A percentile compares a stretch with the other conserved stretches of the same genome.
phyloP scores from a whole-genome alignment of 2,329 filamentous ascomycete genomes.

The Colletotrichum higginsianum region DNA sequence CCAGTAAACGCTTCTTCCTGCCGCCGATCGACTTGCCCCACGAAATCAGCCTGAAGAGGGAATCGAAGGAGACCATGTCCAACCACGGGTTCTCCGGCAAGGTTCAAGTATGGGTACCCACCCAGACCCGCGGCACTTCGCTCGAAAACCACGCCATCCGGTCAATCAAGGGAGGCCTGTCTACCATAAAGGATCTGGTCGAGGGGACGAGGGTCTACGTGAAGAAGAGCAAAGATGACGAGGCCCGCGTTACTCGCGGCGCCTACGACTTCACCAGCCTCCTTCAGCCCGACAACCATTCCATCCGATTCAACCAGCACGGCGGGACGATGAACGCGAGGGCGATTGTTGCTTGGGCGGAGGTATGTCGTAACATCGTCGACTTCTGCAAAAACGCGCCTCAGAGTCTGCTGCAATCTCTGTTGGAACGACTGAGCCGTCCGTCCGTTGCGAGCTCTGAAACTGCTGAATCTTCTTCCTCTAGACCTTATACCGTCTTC shows the following conservation, averaged over 20 bases:
- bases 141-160: not conserved
- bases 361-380: conserved; percentile 25
- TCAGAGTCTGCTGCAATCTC: not conserved
- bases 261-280: conserved; percentile 28
- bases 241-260: not conserved
- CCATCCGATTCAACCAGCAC: conserved; percentile 27
- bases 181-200: not conserved
- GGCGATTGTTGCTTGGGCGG: conserved; percentile 23
- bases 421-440: not conserved
- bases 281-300: not conserved
- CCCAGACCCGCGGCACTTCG: not conserved
- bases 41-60: not conserved
- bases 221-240: not conserved
- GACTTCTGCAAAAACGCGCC: conserved; percentile 15
- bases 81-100: conserved; percentile 5
- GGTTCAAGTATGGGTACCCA: not conserved
- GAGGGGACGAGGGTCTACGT: not conserved
- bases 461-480: not conserved
- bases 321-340: conserved; percentile 24
- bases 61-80: not conserved
- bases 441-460: not conserved
- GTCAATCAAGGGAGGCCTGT: not conserved
- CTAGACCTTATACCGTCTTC: not conserved
- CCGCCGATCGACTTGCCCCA: not conserved
- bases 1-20: too few species aligned